These are phyloP conservation scores for Saccharomyces kudriavzevii DNA, from an alignment of 805 yeast genomes.

Conservation along the genomic window DNA sequence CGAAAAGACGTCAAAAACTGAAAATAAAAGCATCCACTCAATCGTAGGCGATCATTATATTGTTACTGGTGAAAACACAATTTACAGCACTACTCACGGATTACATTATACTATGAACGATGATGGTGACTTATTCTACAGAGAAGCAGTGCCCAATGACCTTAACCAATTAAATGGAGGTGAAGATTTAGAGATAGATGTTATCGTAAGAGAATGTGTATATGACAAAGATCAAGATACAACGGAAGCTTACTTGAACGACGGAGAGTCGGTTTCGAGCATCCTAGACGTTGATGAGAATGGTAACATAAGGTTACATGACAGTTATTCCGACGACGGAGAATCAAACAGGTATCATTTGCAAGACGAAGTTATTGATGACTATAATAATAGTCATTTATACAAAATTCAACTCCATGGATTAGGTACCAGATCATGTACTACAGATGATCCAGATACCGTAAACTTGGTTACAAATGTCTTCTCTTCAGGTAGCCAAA, in stretches of 20 bases:
- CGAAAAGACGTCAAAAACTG: neutral
- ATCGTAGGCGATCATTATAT: neutral
- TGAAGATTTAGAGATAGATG: neutral
- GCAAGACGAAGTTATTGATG: slow-evolving; percentile 9
- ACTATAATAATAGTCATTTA: slow-evolving; percentile 15
- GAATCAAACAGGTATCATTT: slow-evolving; percentile 1
- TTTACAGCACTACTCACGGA: slow-evolving; percentile 16
- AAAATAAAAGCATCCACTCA: neutral
- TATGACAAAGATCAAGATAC: neutral
- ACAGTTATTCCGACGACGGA: slow-evolving; percentile 5
- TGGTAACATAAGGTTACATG: slow-evolving; percentile 10
- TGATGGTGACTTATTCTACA: slow-evolving; percentile 22
- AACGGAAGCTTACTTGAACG: neutral
- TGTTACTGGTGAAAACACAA: slow-evolving; percentile 13
- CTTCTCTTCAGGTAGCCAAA: neutral
- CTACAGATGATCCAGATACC: neutral
- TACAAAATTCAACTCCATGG: slow-evolving; percentile 8
- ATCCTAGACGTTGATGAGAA: slow-evolving; percentile 17
- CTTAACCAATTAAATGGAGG: neutral
- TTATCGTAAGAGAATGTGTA: neutral
- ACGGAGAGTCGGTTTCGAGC: neutral
- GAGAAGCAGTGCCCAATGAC: slow-evolving; percentile 2
- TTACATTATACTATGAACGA: slow-evolving; percentile 18
- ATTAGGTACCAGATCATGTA: neutral
- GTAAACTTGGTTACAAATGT: neutral